Evolutionary conservation across 2,329 filamentous ascomycete genomes (phyloP).

Genomic region (Penicillium nordicum): DNA sequence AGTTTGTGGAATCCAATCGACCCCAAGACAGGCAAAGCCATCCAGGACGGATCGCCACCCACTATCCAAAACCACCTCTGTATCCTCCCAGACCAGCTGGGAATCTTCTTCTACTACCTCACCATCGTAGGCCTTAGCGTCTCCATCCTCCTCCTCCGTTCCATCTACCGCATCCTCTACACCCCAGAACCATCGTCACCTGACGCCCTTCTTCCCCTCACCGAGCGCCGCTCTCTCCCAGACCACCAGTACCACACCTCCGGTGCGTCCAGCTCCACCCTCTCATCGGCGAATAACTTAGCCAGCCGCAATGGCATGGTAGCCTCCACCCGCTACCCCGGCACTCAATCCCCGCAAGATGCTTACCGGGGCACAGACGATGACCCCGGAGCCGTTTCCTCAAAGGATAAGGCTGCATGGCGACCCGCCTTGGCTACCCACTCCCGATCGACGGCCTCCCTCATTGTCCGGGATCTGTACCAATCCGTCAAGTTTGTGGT

Average conservation of each 20-base stretch:
- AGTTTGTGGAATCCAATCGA: constrained; percentile 92
- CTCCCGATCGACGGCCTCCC: constrained; percentile 28
- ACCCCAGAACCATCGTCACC: constrained; percentile 12
- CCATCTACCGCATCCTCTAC: constrained; percentile 34
- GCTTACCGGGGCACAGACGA: constrained; percentile 24
- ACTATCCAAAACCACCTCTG: constrained; percentile 89
- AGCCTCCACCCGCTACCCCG: constrained; percentile 19
- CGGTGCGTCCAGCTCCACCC: constrained; percentile 33
- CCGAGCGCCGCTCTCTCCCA: constrained; percentile 27
- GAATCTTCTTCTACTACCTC: constrained; percentile 76
- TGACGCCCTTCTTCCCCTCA: constrained; percentile 29
- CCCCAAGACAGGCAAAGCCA: constrained; percentile 38
- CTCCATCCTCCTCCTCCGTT: constrained; percentile 45
- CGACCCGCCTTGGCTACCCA: constrained; percentile 20
- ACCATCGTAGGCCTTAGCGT: constrained; percentile 58
- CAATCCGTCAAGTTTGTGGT: constrained; percentile 60
- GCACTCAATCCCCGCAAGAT: constrained; percentile 18
- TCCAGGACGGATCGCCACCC: constrained; percentile 18
- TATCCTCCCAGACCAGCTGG: constrained; percentile 81
- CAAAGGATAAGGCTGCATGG: constrained; percentile 30
- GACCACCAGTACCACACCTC: constrained; percentile 26
- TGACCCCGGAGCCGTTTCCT: constrained; percentile 9
- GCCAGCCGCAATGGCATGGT: constrained; percentile 27
- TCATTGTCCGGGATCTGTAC: constrained; percentile 60
- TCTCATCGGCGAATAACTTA: constrained; percentile 27